phyloP scores from a whole-genome alignment of 2,329 filamentous ascomycete genomes.

The Sphaerostilbella broomeana region DNA sequence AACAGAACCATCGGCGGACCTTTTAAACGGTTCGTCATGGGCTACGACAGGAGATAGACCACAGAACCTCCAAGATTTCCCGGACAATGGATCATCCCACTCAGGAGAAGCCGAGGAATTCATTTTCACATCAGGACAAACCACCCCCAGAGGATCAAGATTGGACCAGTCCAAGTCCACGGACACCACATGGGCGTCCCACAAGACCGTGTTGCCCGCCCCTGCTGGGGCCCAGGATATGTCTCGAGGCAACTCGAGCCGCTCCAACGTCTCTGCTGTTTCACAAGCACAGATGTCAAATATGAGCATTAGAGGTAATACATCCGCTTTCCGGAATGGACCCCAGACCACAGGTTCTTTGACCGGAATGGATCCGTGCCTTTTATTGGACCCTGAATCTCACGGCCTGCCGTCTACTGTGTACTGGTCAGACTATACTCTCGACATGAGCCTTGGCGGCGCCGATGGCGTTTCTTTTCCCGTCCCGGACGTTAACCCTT shows the following conservation, averaged over 20 bases:
- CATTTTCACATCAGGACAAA: constrained; percentile 48
- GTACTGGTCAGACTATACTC: constrained; percentile 43
- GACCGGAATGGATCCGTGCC: constrained; percentile 45
- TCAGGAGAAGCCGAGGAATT: constrained; percentile 50
- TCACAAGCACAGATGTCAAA: constrained; percentile 45
- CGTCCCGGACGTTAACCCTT: constrained; percentile 35
- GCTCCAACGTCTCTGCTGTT: constrained; percentile 38
- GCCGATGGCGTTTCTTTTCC: constrained; percentile 37
- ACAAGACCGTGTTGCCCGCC: constrained; percentile 28
- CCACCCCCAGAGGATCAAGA: constrained; percentile 43
- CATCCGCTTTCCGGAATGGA: constrained; percentile 36
- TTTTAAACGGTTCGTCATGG: constrained; percentile 49
- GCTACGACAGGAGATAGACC: constrained; percentile 50
- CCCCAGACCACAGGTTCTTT: constrained; percentile 32
- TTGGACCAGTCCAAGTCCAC: constrained; percentile 40
- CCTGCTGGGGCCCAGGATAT: constrained; percentile 31
- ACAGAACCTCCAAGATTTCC: constrained; percentile 53
- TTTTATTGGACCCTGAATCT: constrained; percentile 44
- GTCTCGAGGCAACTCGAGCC: constrained; percentile 34
- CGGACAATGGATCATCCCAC: constrained; percentile 43
- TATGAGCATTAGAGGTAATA: constrained; percentile 48
- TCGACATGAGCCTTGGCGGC: constrained; percentile 38
- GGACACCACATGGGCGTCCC: constrained; percentile 44
- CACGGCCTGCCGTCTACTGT: constrained; percentile 42
- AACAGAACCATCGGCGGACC: constrained; percentile 52